These are phyloP conservation scores for Lactarius deliciosus DNA, from an alignment of 768 basidiomycete genomes.

Conservation along the genomic window DNA sequence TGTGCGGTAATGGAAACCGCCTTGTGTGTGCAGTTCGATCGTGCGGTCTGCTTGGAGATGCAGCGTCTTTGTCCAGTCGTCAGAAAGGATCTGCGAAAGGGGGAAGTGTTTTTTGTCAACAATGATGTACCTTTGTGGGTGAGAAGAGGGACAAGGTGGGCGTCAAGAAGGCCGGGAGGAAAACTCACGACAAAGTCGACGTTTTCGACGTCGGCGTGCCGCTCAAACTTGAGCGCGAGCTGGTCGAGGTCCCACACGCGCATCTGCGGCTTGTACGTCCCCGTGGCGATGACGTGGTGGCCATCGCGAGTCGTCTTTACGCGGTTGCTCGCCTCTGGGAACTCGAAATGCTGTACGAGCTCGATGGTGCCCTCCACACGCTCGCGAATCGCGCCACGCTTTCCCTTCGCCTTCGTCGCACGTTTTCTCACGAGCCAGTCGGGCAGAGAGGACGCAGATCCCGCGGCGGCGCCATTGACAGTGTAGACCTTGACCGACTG, in stretches of 20 bases:
- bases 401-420: constrained; percentile 61
- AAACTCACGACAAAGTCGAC: constrained; percentile 95
- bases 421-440: constrained; percentile 88
- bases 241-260: constrained; percentile 94
- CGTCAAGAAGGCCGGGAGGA: constrained; percentile 30
- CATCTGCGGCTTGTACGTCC: constrained; percentile 97
- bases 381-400: constrained; percentile 57
- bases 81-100: constrained; percentile 73
- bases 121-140: background rate
- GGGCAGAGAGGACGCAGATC: constrained; percentile 88
- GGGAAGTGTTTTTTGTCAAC: background rate
- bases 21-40: constrained; percentile 90
- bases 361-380: constrained; percentile 84
- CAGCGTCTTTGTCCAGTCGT: constrained; percentile 99
- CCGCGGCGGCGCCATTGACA: constrained; percentile 87
- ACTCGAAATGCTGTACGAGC: constrained; percentile 94
- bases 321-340: constrained; percentile 93
- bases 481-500: constrained; percentile 83
- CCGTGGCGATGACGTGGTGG: constrained; percentile 89
- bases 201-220: constrained; percentile 95
- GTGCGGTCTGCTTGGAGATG: constrained; percentile 97
- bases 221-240: constrained; percentile 90
- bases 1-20: constrained; percentile 88
- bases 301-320: constrained; percentile 91
- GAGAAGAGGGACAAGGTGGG: constrained; percentile 4